Conservation (phyloP, 78 protist genomes). For the Anaeramoeba flamelloides region DNA sequence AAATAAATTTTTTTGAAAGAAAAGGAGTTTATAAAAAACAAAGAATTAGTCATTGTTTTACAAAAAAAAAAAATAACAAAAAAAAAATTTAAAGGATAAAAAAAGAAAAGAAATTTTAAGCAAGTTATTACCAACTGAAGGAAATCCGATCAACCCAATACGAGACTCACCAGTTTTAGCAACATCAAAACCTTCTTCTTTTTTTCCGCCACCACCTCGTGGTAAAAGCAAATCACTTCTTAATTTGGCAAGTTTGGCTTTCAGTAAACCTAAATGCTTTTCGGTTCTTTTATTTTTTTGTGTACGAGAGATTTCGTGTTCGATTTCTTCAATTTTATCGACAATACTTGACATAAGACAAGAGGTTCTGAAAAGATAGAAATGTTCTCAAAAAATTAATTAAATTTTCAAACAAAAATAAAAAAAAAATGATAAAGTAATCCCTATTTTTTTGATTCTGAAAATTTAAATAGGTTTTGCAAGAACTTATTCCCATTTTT, state of each 20-base stretch:
- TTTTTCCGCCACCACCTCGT: conserved; percentile 17
- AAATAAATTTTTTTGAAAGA: too few relatives aligned
- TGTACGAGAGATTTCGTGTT: conserved; percentile 70
- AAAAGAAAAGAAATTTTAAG: conserved; percentile 51
- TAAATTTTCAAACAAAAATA: too few relatives aligned
- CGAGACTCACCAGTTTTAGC: conserved; percentile 48
- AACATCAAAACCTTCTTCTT: conserved; percentile 78
- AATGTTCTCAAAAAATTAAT: too few relatives aligned
- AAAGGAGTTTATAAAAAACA: too few relatives aligned
- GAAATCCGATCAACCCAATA: conserved; percentile 77
- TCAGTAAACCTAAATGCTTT: conserved; percentile 59
- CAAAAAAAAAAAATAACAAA: conserved; percentile 97
- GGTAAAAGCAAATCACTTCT: conserved; percentile 29
- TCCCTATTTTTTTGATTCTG: too few relatives aligned
- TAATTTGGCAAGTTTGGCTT: conserved; percentile 75
- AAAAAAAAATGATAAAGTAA: too few relatives aligned
- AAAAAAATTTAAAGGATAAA: conserved; percentile 46
- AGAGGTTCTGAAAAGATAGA: too few relatives aligned
- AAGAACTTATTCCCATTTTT: too few relatives aligned
- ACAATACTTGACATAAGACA: too few relatives aligned
- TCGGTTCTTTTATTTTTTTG: conserved; percentile 93
- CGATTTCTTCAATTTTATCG: not conserved
- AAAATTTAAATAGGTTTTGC: too few relatives aligned
- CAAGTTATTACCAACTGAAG: conserved; percentile 97
- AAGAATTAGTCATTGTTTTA: too few relatives aligned